Evolutionary conservation across 805 yeast species (phyloP), one percentile per base, ranked within the genome.

Genomic region (Candida pini): DNA sequence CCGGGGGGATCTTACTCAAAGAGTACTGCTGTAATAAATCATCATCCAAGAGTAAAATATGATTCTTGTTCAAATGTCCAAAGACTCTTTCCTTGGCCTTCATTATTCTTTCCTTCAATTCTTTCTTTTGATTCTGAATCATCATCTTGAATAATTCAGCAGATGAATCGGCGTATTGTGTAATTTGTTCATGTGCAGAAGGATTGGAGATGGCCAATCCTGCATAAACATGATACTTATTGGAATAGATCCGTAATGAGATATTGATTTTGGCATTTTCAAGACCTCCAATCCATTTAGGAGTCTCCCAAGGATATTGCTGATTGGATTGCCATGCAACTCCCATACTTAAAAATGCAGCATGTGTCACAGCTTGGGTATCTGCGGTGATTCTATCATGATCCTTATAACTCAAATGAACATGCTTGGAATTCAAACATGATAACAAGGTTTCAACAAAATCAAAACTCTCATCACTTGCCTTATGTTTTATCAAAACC

Each of bases 211-310:
- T 90, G 8, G 97, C 97, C 49, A 92, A 67, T 0, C 98, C 98
- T 5, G 97, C 97, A 54, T 92, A 92, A 20, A 92, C 97, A 57
- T 92, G 98, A 95, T 96, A 92, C 60, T 89, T 88, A 60, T 89
- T 92, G 13, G 95, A 78, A 58, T 71, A 92, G 33, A 92, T 92
- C 43, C 98, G 68, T 54, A 92, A 62, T 1, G 97, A 83, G 21
- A 92, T 88, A 56, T 92, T 92, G 54, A 89, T 84, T 51, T 92
- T 92, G 12, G 96, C 97, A 56, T 92, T 90, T 56, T 92, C 98
- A 30, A 92, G 68, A 2, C 98, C 97, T 10, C 97, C 97, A 18
- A 77, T 63, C 90, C 96, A 88, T 52, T 81, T 76, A 1, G 81
- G 73, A 3, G 78, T 71, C 43, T 78, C 81, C 98, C 98, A 92